phyloP scores from a whole-genome alignment of 2,329 filamentous ascomycete genomes.

The Cytospora paraplurivora region DNA sequence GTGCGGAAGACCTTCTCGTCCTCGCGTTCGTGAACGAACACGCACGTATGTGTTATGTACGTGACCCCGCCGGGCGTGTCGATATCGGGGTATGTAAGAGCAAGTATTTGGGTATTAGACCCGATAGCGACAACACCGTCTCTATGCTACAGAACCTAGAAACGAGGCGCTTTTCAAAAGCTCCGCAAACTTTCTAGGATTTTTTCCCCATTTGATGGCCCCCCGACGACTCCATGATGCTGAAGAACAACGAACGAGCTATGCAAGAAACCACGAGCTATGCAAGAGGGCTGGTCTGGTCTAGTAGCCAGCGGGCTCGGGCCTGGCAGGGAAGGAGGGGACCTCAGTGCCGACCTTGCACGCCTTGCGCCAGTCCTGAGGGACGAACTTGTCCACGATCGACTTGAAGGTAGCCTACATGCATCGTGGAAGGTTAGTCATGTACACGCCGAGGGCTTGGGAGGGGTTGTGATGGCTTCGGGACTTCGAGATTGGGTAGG shows the following conservation, averaged over 20 bases:
- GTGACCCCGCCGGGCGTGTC: too few relatives aligned
- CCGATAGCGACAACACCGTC: too few relatives aligned
- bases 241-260: too few relatives aligned
- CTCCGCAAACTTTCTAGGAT: too few relatives aligned
- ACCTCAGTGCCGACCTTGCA: conserved; percentile 49
- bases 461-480: background rate
- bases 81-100: too few relatives aligned
- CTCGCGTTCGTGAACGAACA: too few relatives aligned
- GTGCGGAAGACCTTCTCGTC: too few relatives aligned
- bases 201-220: too few relatives aligned
- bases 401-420: conserved; percentile 81
- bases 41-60: too few relatives aligned
- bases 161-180: background rate
- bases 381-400: conserved; percentile 89
- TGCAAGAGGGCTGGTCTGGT: background rate
- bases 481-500: background rate
- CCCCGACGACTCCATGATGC: too few relatives aligned
- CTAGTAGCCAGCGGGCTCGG: conserved; percentile 56
- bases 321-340: conserved; percentile 49
- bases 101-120: too few relatives aligned
- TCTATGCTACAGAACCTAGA: background rate
- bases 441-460: conserved; percentile 2
- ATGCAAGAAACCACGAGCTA: background rate
- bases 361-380: conserved; percentile 69
- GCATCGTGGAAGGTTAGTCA: conserved; percentile 10